Base-by-base conservation (phyloP, 1,284 basidiomycete genomes). In the Tremellales sp. region DNA sequence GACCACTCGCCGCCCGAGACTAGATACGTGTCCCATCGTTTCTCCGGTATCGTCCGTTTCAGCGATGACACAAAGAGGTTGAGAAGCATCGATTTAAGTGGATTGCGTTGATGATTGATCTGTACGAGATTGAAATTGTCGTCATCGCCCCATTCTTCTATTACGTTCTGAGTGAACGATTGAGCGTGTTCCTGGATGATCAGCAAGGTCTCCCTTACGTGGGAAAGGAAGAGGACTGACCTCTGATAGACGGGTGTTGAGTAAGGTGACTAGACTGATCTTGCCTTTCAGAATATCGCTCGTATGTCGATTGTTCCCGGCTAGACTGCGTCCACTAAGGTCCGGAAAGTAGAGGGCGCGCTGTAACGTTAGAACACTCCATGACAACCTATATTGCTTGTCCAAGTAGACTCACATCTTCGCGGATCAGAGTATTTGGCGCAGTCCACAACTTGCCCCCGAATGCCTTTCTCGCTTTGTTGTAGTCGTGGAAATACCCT, bases 381-480 rank as follows among this genome's bases (percentile, higher is more conserved):
- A 23, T 7, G 25, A 43, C 15, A 25, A 21, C 26, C n/a, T n/a
- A 27, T n/a, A 21, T 26, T 19, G 24, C 35, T 39, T 10, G 15
- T 26, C 5, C 6, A 19, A 19, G 3, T 4, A 31, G 8, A 81
- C 87, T 62, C 62, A 93, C 91, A 61, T 93, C 88, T 75, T 90
- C 87, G 23, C 84, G 82, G 61, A 97, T 91, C 55, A 97, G 79
- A 11, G 89, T 88, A 22, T 80, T 82, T 0, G 93, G 93, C 12
- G 89, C 91, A 48, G 93, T 82, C 92, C 91, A 98, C 10, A 88
- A 87, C 77, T 98, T 98, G 19, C 94, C 94, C 7, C 91, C 92
- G 22, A 62, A 63, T 15, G 59, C 63, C 33, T 81, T 81, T 46
- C 85, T 78, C 15, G 89, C 85, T 59, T 84, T 83, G 64, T 90